Evolutionary conservation across 768 basidiomycete species (phyloP).

Genomic region (Mycena venus): DNA sequence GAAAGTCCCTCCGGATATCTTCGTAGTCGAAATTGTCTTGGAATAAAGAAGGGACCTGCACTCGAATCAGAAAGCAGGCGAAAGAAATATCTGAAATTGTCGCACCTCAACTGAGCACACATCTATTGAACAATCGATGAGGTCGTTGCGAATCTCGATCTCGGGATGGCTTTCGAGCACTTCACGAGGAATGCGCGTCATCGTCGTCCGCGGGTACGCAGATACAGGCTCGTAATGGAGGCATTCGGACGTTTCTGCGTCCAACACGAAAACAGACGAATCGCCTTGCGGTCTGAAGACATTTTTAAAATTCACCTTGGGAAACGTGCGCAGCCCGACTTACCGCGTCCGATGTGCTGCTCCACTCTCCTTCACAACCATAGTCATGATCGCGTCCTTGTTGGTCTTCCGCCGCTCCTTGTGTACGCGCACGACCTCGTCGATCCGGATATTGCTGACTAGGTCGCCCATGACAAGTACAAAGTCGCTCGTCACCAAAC

Average conservation of each 20-base stretch:
- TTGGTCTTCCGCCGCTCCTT: slow-evolving; percentile 88
- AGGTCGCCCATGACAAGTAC: slow-evolving; percentile 93
- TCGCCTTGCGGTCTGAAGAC: slow-evolving; percentile 74
- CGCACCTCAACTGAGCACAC: slow-evolving; percentile 93
- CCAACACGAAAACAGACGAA: slow-evolving; percentile 83
- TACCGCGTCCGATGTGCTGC: slow-evolving; percentile 72
- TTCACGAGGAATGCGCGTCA: slow-evolving; percentile 82
- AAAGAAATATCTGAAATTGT: slow-evolving; percentile 16
- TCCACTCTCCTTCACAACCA: slow-evolving; percentile 89
- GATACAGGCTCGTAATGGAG: slow-evolving; percentile 86
- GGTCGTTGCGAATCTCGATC: slow-evolving; percentile 89
- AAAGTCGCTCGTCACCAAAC: slow-evolving; percentile 91
- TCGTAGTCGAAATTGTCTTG: slow-evolving; percentile 99
- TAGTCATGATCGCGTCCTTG: slow-evolving; percentile 96
- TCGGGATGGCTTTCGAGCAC: slow-evolving; percentile 80
- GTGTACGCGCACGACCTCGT: slow-evolving; percentile 90
- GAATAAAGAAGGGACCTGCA: slow-evolving; percentile 92
- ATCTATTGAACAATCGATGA: slow-evolving; percentile 91
- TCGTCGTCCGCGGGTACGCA: slow-evolving; percentile 74
- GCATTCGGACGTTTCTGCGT: slow-evolving; percentile 82
- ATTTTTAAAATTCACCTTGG: slow-evolving; percentile 1
- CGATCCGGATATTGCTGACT: slow-evolving; percentile 92
- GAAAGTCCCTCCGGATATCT: slow-evolving; percentile 92
- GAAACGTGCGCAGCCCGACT: slow-evolving; percentile 56
- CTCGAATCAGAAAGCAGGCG: slow-evolving; percentile 1